Percentiles rank a stretch among this genome's conserved stretches.
Evolutionary conservation across 345 rosid genomes (phyloP).

Genomic region (Ricinus communis): DNA sequence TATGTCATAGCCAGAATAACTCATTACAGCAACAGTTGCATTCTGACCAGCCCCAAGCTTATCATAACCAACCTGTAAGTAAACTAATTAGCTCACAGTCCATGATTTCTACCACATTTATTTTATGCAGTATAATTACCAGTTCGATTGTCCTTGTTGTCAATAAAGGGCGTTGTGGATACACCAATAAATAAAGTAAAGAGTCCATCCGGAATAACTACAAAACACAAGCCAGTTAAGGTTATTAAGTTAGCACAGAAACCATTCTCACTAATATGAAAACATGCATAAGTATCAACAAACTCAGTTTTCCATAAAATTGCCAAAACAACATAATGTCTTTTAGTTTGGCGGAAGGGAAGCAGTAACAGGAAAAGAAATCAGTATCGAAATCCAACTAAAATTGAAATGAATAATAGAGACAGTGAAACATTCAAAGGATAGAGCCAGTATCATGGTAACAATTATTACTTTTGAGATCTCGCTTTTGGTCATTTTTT

Average conservation of each 20-base stretch:
- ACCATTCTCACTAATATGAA: background rate
- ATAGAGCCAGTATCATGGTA: background rate
- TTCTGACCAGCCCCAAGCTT: conserved; percentile 99
- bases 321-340: background rate
- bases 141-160: conserved; percentile 96
- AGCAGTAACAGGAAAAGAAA: background rate
- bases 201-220: conserved; percentile 87
- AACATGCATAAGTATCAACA: background rate
- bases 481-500: background rate
- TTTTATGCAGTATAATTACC: conserved; percentile 40
- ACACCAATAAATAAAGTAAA: conserved; percentile 80
- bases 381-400: too few relatives aligned
- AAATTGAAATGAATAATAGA: background rate
- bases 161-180: conserved; percentile 89
- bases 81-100: conserved; percentile 28
- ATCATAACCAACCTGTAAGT: conserved; percentile 80
- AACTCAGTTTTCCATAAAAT: background rate
- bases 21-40: conserved; percentile 98
- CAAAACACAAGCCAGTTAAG: conserved; percentile 12
- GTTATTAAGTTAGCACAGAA: background rate
- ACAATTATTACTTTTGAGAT: background rate
- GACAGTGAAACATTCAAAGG: background rate
- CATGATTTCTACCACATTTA: background rate
- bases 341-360: background rate
- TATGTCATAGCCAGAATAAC: conserved; percentile 94